A percentile compares a stretch with the other conserved stretches of the same genome.
phyloP scores from a whole-genome alignment of 371 early-diverging fungal genomes.

The Entomophthora muscae region DNA sequence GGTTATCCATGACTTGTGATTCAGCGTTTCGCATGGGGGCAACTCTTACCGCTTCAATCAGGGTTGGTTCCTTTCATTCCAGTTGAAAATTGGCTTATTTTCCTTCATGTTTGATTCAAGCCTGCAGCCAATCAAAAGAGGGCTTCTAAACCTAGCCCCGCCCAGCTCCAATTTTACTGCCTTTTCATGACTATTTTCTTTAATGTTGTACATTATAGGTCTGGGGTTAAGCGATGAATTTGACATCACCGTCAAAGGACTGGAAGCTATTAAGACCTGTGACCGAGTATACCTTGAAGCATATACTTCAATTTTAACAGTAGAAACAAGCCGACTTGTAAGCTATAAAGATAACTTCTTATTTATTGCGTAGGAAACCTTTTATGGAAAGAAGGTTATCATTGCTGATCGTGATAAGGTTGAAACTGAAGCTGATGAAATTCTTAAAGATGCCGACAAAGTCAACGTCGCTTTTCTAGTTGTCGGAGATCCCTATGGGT shows the following conservation, averaged over 20 bases:
- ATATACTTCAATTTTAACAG: conserved; percentile 94
- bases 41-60: background rate
- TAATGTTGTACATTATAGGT: conserved; percentile 85
- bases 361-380: conserved; percentile 42
- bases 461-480: conserved; percentile 93
- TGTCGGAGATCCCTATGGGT: conserved; percentile 97
- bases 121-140: background rate
- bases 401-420: conserved; percentile 94
- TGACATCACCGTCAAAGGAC: conserved; percentile 90
- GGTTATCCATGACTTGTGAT: background rate
- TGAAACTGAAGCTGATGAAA: conserved; percentile 79
- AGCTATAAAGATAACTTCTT: background rate
- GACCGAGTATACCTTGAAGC: conserved; percentile 92
- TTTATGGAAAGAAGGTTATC: conserved; percentile 67
- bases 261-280: conserved; percentile 77
- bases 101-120: background rate
- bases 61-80: background rate
- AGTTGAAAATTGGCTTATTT: background rate
- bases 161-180: background rate
- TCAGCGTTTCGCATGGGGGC: background rate
- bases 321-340: conserved; percentile 64
- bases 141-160: background rate
- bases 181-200: background rate
- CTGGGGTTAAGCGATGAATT: conserved; percentile 94
- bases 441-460: conserved; percentile 72